Evolutionary conservation across 352 stramenopile species (phyloP), one percentile per base, ranked within the genome.

Genomic region (Globisporangium solare): DNA sequence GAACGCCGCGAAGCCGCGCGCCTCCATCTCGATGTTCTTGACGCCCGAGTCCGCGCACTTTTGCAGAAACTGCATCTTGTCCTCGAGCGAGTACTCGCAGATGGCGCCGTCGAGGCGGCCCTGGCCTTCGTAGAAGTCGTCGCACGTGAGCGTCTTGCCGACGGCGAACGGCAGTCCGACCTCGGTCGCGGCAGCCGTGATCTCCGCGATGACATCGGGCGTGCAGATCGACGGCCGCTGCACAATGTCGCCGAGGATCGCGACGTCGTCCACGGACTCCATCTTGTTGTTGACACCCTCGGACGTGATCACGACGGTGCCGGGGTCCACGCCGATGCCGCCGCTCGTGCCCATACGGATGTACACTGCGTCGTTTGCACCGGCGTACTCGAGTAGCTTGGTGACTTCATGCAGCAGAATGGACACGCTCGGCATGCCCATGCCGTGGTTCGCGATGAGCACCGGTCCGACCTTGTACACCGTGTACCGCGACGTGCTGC

Each of bases 21-120:
- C 80, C 59, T 92, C 83, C 83, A 92, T 92, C 65, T 92, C 83
- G 39, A 92, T 92, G 72, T 92, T 92, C 51, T 77, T 75, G 31
- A 89, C 79, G 27, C 83, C 79, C 5, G 63, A 67, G n/a, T 61
- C 70, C 10, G 77, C 65, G 40, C 75, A 70, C 31, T 60, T 67
- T 32, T 84, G 60, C 48, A 92, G 58, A 60, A 88, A 92, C 27
- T 63, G 63, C 58, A 89, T 84, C 63, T 90, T 89, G 61, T 90
- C 78, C 45, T 92, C 79, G 22, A 78, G 56, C 32, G 78, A 76
- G 66, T 82, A 88, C 56, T 90, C 79, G 61, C 78, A 88, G 60
- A 90, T 89, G 54, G 82, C 79, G 39, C 82, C 82, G 27, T 92
- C 82, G 15, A 92, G 66, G 13, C 82, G 82, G 40, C 82, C 82